Evolutionary conservation across 2,329 filamentous ascomycete species (phyloP).

Genomic region (Cercospora sp.): DNA sequence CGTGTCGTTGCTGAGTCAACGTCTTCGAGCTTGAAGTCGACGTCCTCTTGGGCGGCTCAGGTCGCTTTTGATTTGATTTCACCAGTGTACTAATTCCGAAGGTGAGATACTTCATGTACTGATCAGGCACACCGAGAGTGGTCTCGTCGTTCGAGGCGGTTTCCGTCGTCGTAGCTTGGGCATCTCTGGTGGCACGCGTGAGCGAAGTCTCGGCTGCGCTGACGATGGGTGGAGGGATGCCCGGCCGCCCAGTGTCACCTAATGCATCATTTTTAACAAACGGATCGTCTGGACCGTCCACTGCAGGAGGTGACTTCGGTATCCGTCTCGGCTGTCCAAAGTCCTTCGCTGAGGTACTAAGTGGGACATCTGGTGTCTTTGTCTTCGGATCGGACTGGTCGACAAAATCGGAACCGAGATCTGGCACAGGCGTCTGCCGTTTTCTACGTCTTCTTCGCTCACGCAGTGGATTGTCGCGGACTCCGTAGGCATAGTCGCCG

Average conservation of each 20-base stretch:
- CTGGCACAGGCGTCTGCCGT: conserved; percentile 32
- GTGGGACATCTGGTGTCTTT: conserved; percentile 1
- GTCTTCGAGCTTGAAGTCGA: conserved; percentile 33
- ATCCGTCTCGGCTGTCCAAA: conserved; percentile 9
- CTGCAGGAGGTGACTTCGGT: neutral
- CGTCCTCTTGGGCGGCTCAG: conserved; percentile 25
- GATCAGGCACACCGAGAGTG: conserved; percentile 48
- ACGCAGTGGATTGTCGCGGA: conserved; percentile 74
- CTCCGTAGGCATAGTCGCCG: conserved; percentile 81
- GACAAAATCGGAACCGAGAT: conserved; percentile 9
- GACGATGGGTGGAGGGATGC: conserved; percentile 51
- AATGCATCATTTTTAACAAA: conserved; percentile 12
- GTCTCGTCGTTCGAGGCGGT: conserved; percentile 31
- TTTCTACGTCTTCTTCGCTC: conserved; percentile 55
- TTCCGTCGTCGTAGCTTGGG: conserved; percentile 33
- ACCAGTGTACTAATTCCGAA: conserved; percentile 45
- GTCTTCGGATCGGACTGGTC: conserved; percentile 10
- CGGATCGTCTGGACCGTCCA: neutral
- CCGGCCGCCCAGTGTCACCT: conserved; percentile 31
- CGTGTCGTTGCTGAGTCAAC: conserved; percentile 20
- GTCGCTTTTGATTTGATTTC: conserved; percentile 29
- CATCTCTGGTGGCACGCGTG: conserved; percentile 43
- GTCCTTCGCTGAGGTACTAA: conserved; percentile 20
- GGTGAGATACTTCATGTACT: conserved; percentile 54
- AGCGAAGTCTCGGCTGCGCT: conserved; percentile 47